Evolutionary conservation across 345 rosid genomes (phyloP).

Genomic region (Cochlearia excelsa): DNA sequence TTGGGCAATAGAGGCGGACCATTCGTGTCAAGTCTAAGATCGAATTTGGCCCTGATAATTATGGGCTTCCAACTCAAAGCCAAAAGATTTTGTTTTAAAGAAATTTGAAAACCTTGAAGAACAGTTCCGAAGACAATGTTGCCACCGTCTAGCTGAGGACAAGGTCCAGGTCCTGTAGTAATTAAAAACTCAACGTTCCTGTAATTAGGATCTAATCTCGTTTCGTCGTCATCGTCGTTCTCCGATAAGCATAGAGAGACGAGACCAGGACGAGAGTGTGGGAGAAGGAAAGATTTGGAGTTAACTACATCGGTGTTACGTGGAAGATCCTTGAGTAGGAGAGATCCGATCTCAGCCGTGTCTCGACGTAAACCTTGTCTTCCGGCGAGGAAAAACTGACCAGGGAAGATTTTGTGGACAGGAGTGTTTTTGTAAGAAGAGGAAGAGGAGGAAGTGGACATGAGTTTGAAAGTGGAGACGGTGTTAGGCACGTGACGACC

Average conservation of each 20-base stretch:
- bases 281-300: conserved; percentile 58
- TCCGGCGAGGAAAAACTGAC: conserved; percentile 76
- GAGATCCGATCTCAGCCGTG: conserved; percentile 54
- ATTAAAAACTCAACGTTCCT: conserved; percentile 89
- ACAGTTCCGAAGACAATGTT: conserved; percentile 93
- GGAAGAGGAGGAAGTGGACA: conserved; percentile 61
- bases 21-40: too few relatives aligned
- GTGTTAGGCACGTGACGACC: conserved; percentile 73
- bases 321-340: conserved; percentile 41
- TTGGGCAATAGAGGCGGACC: too few relatives aligned
- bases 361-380: conserved; percentile 61
- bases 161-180: conserved; percentile 87
- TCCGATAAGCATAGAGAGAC: conserved; percentile 75
- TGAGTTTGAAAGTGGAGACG: conserved; percentile 77
- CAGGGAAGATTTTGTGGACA: conserved; percentile 74
- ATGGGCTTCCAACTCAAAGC: too few relatives aligned
- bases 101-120: conserved; percentile 85
- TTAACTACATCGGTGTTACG: conserved; percentile 70
- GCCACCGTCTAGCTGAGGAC: conserved; percentile 66
- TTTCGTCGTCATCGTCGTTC: conserved; percentile 78
- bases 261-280: conserved; percentile 62
- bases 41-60: too few relatives aligned
- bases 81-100: too few relatives aligned
- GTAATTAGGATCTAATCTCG: conserved; percentile 64
- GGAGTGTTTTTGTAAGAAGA: conserved; percentile 68